Base-by-base conservation (phyloP, 768 basidiomycete species). In the Tephrocybe rancida region DNA sequence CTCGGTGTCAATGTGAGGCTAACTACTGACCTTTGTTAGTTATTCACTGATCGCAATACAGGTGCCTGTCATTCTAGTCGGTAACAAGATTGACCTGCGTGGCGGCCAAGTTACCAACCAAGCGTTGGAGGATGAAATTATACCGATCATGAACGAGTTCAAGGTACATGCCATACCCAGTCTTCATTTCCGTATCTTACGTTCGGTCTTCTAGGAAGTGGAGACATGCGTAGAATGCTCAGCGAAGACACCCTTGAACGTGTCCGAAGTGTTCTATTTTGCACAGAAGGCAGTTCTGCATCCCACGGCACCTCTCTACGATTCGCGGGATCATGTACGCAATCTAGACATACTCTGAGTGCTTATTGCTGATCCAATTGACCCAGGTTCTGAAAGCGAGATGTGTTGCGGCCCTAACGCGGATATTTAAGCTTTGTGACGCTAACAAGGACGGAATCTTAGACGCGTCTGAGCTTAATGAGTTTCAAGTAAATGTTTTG, bases 141-240 rank as follows among this genome's bases (percentile, higher is more conserved):
- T 90, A 51, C 96, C 96, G 26, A 94, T 99, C 50, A 99, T 98
- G 96, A 87, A 89, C 60, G 96, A 98, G 70, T 99, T 96, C 85
- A 99, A 99, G 84, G 95, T 87, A 64, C 50, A 72, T 63, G 21
- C 3, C 10, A 19, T 22, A 16, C n/a, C 16, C 43, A 10, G 24
- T 2, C n/a, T 48, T 58, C 27, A 50, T 47, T 42, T 34, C 27
- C 32, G 38, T 48, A 30, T 54, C 39, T 48, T 44, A 44, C 57
- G 52, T 46, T 48, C 52, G 30, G 39, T 52, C 19, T 58, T 52
- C n/a, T 60, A 98, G 96, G 95, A 98, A 82, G 95, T 98, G 49
- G 95, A 98, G 67, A 98, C 96, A 37, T 98, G 95, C 64, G 91
- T 98, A 26, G 96, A 98, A 73, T 93, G 92, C 65, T 96, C 94